Evolutionary conservation across 208 protist genomes (phyloP).

Genomic region (Leishmania tropica): DNA sequence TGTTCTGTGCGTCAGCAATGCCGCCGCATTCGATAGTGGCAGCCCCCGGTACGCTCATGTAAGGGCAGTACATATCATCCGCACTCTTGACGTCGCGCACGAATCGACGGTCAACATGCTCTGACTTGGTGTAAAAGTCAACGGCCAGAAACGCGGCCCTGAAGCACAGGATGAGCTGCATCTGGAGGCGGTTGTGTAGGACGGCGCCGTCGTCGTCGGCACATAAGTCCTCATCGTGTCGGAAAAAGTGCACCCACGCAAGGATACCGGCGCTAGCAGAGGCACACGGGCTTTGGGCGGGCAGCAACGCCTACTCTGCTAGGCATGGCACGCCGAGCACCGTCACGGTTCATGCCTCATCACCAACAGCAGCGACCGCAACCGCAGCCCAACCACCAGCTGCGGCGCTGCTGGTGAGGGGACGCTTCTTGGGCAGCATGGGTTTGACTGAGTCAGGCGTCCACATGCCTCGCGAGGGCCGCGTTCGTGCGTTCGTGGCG

Average conservation of each 20-base stretch:
- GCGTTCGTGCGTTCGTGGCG: neutral
- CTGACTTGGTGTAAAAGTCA: constrained; percentile 37
- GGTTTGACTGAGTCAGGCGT: constrained; percentile 17
- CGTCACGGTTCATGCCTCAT: constrained; percentile 40
- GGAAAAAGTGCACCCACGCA: constrained; percentile 37
- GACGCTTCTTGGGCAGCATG: constrained; percentile 35
- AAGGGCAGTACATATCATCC: constrained; percentile 48
- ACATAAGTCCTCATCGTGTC: constrained; percentile 31
- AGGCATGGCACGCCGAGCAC: constrained; percentile 34
- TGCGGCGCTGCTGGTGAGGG: constrained; percentile 27
- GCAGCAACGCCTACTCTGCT: constrained; percentile 53
- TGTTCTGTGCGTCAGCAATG: neutral
- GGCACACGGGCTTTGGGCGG: neutral
- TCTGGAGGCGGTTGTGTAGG: constrained; percentile 24
- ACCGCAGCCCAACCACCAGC: constrained; percentile 43
- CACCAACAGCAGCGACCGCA: constrained; percentile 55
- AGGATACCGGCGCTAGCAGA: neutral
- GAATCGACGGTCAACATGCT: constrained; percentile 18
- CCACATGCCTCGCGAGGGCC: neutral
- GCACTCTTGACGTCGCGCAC: constrained; percentile 21
- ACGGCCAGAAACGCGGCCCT: constrained; percentile 42
- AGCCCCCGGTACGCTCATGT: constrained; percentile 33
- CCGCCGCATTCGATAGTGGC: constrained; percentile 10
- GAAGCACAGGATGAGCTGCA: constrained; percentile 51
- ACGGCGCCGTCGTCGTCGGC: constrained; percentile 5